Percentiles rank a stretch among this genome's conserved stretches.
Conservation (phyloP, 306 rosid species). For the Vigna unguiculata region DNA sequence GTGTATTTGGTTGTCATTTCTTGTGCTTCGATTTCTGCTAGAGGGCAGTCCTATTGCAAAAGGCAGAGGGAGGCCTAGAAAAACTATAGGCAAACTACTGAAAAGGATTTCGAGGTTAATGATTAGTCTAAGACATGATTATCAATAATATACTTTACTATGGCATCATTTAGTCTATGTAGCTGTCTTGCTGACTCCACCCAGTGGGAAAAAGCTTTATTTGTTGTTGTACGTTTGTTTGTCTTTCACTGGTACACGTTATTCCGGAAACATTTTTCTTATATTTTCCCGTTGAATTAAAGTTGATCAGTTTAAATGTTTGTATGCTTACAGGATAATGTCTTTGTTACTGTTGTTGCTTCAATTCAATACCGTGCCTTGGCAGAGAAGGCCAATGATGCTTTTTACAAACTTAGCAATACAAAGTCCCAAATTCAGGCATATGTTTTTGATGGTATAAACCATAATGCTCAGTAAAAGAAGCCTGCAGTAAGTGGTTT, state of each 20-base stretch:
- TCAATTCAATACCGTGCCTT: constrained; percentile 91
- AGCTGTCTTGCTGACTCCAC: not conserved
- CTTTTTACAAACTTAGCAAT: constrained; percentile 95
- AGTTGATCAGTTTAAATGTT: constrained; percentile 42
- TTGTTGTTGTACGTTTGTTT: not conserved
- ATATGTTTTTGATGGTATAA: constrained; percentile 90
- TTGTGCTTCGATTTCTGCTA: not conserved
- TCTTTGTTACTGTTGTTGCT: constrained; percentile 93
- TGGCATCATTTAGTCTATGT: not conserved
- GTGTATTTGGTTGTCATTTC: not conserved
- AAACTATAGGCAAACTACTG: not conserved
- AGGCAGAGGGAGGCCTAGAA: not conserved
- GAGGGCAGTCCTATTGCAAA: not conserved
- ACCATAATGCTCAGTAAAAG: constrained; percentile 32
- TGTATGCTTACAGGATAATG: constrained; percentile 75
- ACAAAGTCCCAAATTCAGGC: constrained; percentile 91
- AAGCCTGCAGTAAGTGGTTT: constrained; percentile 13
- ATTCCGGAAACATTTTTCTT: constrained; percentile 3
- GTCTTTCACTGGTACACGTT: constrained; percentile 1
- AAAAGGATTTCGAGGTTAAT: not conserved
- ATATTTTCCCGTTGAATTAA: not conserved
- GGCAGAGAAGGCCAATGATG: constrained; percentile 83
- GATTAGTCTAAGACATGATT: not conserved
- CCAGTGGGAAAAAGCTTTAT: not conserved
- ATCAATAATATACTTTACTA: too few species aligned